Base-by-base conservation (phyloP, 441 rosid species). In the Pelargonium citronellum region DNA sequence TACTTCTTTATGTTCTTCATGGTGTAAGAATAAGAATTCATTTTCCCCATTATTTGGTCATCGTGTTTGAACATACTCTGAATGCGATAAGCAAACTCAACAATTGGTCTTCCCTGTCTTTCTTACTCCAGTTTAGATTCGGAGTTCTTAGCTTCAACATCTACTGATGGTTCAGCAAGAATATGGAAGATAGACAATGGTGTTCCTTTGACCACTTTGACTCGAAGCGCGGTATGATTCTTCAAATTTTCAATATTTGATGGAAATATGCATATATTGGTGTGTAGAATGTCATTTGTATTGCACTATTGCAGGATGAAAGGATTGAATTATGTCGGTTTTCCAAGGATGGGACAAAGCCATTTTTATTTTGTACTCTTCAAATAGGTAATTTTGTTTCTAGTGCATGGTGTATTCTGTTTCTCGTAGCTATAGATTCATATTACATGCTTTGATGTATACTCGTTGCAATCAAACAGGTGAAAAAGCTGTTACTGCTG, bases 111-210 rank as follows among this genome's bases (percentile, higher is more conserved):
- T 67, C 4, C 49, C 67, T 61, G 27, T 64, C 66, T 74, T 20
- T 79, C 67, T 43, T 79, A 24, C 81, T 80, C 65, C 81, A 91
- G 97, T 84, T 84, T 95, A 68, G 97, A 95, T 78, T 95, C 97
- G 55, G 96, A 87, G 84, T 91, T 82, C 79, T 79, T 91, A 83
- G 97, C 89, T 55, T 84, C 99, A 70, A 87, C 94, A 73, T 95
- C 92, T 30, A 80, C 83, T 71, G 99, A 91, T 86, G 99, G 97
- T 77, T 85, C 94, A n/a, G 97, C 89, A 71, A 92, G 97, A 85
- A 82, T 95, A 85, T 95, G 99, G 97, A 95, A 87, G 80, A 80
- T 86, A 60, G 95, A 87, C 71, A 92, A 90, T 82, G 96, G 97
- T 66, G 77, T 82, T 63, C 91, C 97, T 70, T 60, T 86, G 77